Evolutionary conservation across 2,329 filamentous ascomycete species (phyloP).

Genomic region (Phialophora chinensis): DNA sequence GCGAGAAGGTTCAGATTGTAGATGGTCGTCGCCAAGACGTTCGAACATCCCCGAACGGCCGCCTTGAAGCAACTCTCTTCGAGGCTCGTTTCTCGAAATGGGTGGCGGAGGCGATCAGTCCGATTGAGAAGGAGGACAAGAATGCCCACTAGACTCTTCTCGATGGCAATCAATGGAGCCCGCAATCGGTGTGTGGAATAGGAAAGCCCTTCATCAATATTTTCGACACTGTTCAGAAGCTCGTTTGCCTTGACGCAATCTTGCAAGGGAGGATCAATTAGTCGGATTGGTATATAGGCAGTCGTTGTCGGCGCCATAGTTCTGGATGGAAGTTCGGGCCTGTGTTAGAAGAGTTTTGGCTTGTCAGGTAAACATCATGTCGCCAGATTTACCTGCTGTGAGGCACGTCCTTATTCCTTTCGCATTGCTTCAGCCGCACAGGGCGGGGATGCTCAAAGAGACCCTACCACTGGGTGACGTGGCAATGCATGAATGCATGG

Average conservation of each 20-base stretch:
- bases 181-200: background rate
- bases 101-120: too few species aligned
- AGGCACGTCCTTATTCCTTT: background rate
- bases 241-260: slow-evolving; percentile 7
- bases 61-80: too few species aligned
- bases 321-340: background rate
- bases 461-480: slow-evolving; percentile 3
- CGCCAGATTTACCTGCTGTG: background rate
- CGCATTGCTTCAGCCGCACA: slow-evolving; percentile 2
- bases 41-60: too few species aligned
- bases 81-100: too few species aligned
- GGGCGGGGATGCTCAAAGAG: background rate
- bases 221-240: slow-evolving; percentile 1
- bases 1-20: too few species aligned
- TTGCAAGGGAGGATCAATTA: background rate
- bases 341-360: background rate
- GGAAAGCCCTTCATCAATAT: background rate
- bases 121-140: background rate
- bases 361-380: background rate
- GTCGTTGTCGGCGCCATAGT: background rate
- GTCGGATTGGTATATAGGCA: slow-evolving; percentile 1
- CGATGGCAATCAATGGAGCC: background rate
- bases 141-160: background rate
- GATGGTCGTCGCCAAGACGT: too few species aligned
- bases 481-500: slow-evolving; percentile 5